These are phyloP conservation scores for Didymella segeticola DNA, from an alignment of 2,329 filamentous ascomycete species.

Conservation along the genomic window DNA sequence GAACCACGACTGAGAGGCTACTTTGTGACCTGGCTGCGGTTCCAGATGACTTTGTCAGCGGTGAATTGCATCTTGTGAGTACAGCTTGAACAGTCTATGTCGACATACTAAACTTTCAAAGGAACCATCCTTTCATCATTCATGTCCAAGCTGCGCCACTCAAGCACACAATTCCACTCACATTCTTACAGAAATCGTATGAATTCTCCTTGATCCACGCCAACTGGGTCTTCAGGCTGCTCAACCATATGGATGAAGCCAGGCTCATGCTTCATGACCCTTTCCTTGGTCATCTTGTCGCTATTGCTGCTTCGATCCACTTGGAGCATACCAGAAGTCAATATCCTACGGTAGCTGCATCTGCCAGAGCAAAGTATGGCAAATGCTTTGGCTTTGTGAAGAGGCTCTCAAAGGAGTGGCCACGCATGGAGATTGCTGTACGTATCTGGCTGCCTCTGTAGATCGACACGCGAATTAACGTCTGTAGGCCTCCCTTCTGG, in stretches of 20 bases:
- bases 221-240: slow-evolving; percentile 13
- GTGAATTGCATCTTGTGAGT: slow-evolving; percentile 13
- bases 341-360: slow-evolving; percentile 9
- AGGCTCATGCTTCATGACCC: slow-evolving; percentile 9
- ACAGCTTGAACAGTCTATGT: not conserved
- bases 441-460: not conserved
- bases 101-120: slow-evolving; percentile 3
- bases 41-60: slow-evolving; percentile 5
- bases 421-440: slow-evolving; percentile 7
- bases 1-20: slow-evolving; percentile 2
- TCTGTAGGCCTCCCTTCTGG: slow-evolving; percentile 1
- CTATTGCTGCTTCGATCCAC: slow-evolving; percentile 16
- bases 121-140: slow-evolving; percentile 18
- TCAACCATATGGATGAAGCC: slow-evolving; percentile 12
- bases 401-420: slow-evolving; percentile 10
- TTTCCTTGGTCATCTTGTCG: slow-evolving; percentile 13
- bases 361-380: slow-evolving; percentile 4
- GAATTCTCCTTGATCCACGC: slow-evolving; percentile 14
- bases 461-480: not conserved
- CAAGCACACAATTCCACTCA: slow-evolving; percentile 5
- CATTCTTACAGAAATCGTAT: slow-evolving; percentile 17
- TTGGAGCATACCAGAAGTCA: slow-evolving; percentile 13
- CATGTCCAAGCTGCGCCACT: slow-evolving; percentile 2
- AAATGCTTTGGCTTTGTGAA: slow-evolving; percentile 12
- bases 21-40: slow-evolving; percentile 9